Percentiles rank a stretch among this genome's conserved stretches.
These are phyloP conservation scores for Arabidopsis arenosa DNA, from an alignment of 345 rosid species.

Conservation along the genomic window DNA sequence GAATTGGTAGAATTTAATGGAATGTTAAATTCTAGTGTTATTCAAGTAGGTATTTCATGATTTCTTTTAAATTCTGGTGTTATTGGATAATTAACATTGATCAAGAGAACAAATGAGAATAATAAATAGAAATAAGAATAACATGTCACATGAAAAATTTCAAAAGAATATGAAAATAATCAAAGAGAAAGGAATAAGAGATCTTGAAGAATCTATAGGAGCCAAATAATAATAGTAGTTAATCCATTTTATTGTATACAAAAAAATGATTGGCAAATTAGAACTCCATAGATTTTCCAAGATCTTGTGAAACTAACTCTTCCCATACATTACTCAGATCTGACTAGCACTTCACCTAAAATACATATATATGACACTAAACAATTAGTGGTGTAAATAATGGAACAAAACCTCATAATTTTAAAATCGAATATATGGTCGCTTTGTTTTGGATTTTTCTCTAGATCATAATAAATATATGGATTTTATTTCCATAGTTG, in stretches of 20 bases:
- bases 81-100: not conserved
- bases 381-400: slow-evolving; percentile 36
- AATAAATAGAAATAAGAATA: slow-evolving; percentile 4
- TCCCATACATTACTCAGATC: slow-evolving; percentile 39
- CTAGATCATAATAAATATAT: slow-evolving; percentile 24
- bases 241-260: slow-evolving; percentile 5
- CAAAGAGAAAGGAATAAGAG: slow-evolving; percentile 34
- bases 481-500: slow-evolving; percentile 4
- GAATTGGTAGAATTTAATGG: too few relatives aligned
- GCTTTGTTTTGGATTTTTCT: slow-evolving; percentile 34
- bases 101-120: not conserved
- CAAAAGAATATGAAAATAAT: slow-evolving; percentile 34
- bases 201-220: slow-evolving; percentile 49
- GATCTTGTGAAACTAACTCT: slow-evolving; percentile 40
- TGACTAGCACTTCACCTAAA: slow-evolving; percentile 37
- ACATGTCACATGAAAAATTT: slow-evolving; percentile 46
- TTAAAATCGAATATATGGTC: slow-evolving; percentile 37
- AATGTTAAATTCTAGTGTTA: too few relatives aligned
- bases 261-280: slow-evolving; percentile 30
- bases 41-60: too few relatives aligned
- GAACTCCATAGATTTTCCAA: slow-evolving; percentile 41
- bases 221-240: slow-evolving; percentile 21
- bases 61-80: too few relatives aligned
- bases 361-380: slow-evolving; percentile 3
- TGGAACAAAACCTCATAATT: slow-evolving; percentile 26